Evolutionary conservation across 108 stramenopile species (phyloP).

Genomic region (Seminavis robusta): DNA sequence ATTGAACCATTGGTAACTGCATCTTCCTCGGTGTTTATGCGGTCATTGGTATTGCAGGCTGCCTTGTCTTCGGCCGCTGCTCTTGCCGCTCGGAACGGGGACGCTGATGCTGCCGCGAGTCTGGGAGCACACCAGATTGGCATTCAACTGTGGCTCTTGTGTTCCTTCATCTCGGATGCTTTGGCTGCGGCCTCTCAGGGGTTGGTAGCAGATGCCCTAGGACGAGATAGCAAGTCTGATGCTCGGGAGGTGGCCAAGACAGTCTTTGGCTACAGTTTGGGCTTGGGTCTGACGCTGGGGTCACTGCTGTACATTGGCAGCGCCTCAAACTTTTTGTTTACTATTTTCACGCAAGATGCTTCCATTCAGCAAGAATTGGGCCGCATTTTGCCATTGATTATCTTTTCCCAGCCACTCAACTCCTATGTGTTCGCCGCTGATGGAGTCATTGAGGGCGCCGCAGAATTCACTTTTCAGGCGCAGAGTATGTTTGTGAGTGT

Average conservation of each 20-base stretch:
- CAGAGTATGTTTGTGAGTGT: conserved; percentile 78
- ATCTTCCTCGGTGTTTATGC: conserved; percentile 73
- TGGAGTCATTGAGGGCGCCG: conserved; percentile 83
- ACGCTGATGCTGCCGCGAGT: conserved; percentile 51
- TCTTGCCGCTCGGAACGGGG: conserved; percentile 62
- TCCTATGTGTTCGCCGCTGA: conserved; percentile 84
- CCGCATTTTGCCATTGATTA: conserved; percentile 60
- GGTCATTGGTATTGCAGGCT: conserved; percentile 66
- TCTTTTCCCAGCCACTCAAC: conserved; percentile 81
- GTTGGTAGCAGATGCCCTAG: conserved; percentile 78
- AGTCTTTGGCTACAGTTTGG: conserved; percentile 65
- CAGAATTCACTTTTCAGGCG: conserved; percentile 79
- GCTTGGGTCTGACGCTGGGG: conserved; percentile 52
- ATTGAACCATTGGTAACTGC: conserved; percentile 70
- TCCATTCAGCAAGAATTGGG: conserved; percentile 51
- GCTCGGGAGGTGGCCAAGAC: conserved; percentile 52
- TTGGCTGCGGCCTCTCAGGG: conserved; percentile 80
- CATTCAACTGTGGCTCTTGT: conserved; percentile 80
- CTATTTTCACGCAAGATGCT: conserved; percentile 68
- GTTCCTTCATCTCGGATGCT: conserved; percentile 79
- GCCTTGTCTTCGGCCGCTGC: conserved; percentile 73
- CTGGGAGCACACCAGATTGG: conserved; percentile 86
- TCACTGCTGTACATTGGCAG: conserved; percentile 48
- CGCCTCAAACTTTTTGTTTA: conserved; percentile 48
- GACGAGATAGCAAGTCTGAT: conserved; percentile 38